phyloP scores from a whole-genome alignment of 495 filamentous ascomycete species.

The Oleoguttula mirabilis region DNA sequence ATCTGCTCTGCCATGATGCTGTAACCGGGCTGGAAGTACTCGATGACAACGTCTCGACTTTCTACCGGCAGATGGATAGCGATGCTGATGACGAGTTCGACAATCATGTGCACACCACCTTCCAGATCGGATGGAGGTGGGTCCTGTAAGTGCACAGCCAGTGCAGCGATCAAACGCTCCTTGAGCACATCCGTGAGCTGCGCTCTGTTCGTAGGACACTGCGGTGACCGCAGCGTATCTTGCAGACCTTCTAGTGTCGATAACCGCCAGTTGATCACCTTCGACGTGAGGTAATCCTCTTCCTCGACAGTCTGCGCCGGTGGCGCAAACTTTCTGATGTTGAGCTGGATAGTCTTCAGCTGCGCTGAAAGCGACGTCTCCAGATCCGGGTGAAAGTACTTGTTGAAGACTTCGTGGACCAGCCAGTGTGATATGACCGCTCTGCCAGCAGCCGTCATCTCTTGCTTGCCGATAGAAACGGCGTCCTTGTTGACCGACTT shows the following conservation, averaged over 20 bases:
- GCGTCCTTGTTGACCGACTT: constrained; percentile 74
- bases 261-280: constrained; percentile 85
- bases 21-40: constrained; percentile 67
- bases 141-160: constrained; percentile 62
- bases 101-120: constrained; percentile 74
- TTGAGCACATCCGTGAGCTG: constrained; percentile 57
- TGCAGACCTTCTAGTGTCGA: constrained; percentile 85
- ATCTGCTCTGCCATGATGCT: constrained; percentile 56
- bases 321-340: constrained; percentile 65
- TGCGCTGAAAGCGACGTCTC: constrained; percentile 61
- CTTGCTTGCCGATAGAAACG: constrained; percentile 67
- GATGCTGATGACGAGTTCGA: constrained; percentile 82
- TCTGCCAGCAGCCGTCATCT: constrained; percentile 94
- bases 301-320: constrained; percentile 67
- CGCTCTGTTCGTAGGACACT: constrained; percentile 49
- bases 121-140: constrained; percentile 66
- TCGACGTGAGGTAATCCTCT: constrained; percentile 73
- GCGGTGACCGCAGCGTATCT: constrained; percentile 51
- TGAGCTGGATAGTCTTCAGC: constrained; percentile 79
- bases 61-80: constrained; percentile 78
- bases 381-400: constrained; percentile 80
- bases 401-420: constrained; percentile 79
- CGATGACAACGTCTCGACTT: constrained; percentile 77
- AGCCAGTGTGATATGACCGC: constrained; percentile 84
- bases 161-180: constrained; percentile 53